Evolutionary conservation across 2,329 filamentous ascomycete genomes (phyloP).

Genomic region (Colletotrichum tabaci): DNA sequence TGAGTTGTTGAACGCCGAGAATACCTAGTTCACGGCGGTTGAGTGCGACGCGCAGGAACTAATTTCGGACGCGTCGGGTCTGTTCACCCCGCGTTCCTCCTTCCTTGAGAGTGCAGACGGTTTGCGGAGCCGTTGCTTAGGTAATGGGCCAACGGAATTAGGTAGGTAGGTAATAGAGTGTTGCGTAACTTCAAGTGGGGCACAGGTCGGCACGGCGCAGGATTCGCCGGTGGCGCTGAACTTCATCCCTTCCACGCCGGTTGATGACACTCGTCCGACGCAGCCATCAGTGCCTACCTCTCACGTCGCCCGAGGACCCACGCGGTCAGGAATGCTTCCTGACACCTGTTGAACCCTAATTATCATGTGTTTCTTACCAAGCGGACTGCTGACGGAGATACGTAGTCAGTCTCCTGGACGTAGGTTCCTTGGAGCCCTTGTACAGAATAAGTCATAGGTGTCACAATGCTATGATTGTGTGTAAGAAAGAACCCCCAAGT

Average conservation of each 20-base stretch:
- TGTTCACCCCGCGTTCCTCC: constrained; percentile 26
- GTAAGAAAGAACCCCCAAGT: not conserved
- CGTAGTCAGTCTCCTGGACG: not conserved
- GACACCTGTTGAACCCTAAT: constrained; percentile 10
- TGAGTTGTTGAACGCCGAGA: not conserved
- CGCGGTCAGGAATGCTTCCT: constrained; percentile 16
- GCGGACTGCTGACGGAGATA: not conserved
- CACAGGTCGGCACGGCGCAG: constrained; percentile 15
- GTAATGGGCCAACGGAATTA: not conserved
- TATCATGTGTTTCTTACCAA: not conserved
- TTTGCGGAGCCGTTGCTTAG: constrained; percentile 2
- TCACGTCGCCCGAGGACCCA: constrained; percentile 12
- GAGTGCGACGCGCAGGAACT: constrained; percentile 26
- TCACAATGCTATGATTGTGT: constrained; percentile 3
- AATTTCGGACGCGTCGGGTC: constrained; percentile 35
- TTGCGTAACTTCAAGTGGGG: constrained; percentile 13
- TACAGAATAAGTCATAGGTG: not conserved
- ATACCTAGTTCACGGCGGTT: not conserved
- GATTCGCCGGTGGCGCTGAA: constrained; percentile 18
- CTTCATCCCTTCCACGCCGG: constrained; percentile 39
- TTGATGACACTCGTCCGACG: constrained; percentile 25
- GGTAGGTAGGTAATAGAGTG: not conserved
- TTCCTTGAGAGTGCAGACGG: constrained; percentile 1
- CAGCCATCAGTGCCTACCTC: constrained; percentile 5
- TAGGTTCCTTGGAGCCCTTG: not conserved